Base-by-base conservation (phyloP, 164 flowering plant genomes). In the Euptelea pleiosperma region DNA sequence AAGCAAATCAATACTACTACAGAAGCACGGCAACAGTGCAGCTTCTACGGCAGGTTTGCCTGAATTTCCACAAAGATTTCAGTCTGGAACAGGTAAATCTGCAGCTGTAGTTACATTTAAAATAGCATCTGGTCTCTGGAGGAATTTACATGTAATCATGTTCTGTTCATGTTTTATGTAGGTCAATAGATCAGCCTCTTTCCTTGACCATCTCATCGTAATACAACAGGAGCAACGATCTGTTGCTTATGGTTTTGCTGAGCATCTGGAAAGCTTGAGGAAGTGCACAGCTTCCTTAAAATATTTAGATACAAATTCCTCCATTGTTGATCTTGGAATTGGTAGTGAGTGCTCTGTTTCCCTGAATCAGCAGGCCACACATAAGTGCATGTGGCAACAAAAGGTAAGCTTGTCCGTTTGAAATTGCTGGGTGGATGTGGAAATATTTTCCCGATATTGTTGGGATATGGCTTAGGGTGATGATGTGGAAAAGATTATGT, bases 381-480 rank as follows among this genome's bases (percentile, higher is more conserved):
- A 72, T 29, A 64, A 57, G 49, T 88, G 83, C 77, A 77, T 94
- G 93, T 86, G 96, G 97, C 76, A 79, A 47, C 99, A 91, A 55
- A 94, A 94, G 87, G 97, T 85, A 51, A 42, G 54, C 22, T 58
- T 60, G 15, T 48, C 34, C 14, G 8, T 35, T 25, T 5, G 15
- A 48, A 49, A 29, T 24, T 28, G 15, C 24, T 31, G 3, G 11
- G 28, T 31, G 16, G 2, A 29, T 39, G n/a, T n/a, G n/a, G n/a
- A n/a, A n/a, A n/a, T n/a, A n/a, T n/a, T n/a, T n/a, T n/a, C n/a
- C n/a, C n/a, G n/a, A n/a, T n/a, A n/a, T n/a, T n/a, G n/a, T n/a
- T n/a, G n/a, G n/a, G n/a, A n/a, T n/a, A n/a, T n/a, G n/a, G n/a
- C n/a, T n/a, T n/a, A n/a, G n/a, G n/a, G n/a, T n/a, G n/a, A n/a